A percentile compares a stretch with the other conserved stretches of the same genome.
Evolutionary conservation across 2,329 filamentous ascomycete genomes (phyloP).

Genomic region (Penicillium sp.): DNA sequence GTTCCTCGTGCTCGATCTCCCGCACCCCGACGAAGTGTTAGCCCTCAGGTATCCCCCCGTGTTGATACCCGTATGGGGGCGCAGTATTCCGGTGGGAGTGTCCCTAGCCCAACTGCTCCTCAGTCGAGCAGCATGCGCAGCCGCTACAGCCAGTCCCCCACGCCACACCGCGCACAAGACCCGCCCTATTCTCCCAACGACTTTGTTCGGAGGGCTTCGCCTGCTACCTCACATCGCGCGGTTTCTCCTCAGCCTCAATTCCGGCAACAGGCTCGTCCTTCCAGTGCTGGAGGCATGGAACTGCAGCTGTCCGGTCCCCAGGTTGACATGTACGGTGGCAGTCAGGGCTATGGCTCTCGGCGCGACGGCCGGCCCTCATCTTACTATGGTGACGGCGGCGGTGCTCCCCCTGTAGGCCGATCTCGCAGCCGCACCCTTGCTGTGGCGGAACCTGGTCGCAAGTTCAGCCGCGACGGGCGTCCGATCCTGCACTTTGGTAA

Average conservation of each 20-base stretch:
- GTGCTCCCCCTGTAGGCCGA: conserved; percentile 47
- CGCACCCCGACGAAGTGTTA: conserved; percentile 52
- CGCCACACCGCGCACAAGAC: conserved; percentile 33
- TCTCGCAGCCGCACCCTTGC: conserved; percentile 78
- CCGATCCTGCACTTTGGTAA: conserved; percentile 91
- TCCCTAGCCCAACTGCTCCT: conserved; percentile 41
- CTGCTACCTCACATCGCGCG: conserved; percentile 39
- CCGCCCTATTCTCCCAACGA: conserved; percentile 44
- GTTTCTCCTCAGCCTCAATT: conserved; percentile 52
- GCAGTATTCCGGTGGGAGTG: conserved; percentile 39
- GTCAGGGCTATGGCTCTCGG: conserved; percentile 33
- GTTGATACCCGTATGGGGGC: conserved; percentile 33
- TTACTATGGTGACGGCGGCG: conserved; percentile 45
- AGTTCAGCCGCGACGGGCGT: conserved; percentile 78
- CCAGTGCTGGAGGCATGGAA: conserved; percentile 56
- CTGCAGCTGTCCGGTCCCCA: conserved; percentile 58
- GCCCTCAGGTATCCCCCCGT: conserved; percentile 30
- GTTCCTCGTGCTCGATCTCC: conserved; percentile 57
- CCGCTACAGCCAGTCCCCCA: conserved; percentile 37
- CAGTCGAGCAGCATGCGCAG: conserved; percentile 42
- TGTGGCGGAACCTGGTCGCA: conserved; percentile 61
- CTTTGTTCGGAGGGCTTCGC: conserved; percentile 37
- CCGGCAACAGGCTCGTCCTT: conserved; percentile 46
- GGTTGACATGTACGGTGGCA: conserved; percentile 53
- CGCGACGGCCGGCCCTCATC: conserved; percentile 48